phyloP scores from a whole-genome alignment of 75 land plant genomes.

The Pseudotsuga menziesii region DNA sequence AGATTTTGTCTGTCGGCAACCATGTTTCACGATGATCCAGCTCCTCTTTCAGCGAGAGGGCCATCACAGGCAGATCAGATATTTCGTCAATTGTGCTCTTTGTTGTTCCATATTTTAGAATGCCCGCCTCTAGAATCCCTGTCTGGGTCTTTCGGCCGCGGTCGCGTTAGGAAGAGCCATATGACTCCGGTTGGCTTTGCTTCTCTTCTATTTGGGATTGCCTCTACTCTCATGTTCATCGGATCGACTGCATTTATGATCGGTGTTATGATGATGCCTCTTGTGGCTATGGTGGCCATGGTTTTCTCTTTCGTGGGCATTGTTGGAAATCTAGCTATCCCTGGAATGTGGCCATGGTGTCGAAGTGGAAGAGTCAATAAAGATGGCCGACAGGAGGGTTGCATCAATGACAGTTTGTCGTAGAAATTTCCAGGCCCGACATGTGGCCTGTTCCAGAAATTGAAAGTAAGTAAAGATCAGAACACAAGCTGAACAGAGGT shows the following conservation, averaged over 20 bases:
- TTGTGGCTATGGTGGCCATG: constrained; percentile 50
- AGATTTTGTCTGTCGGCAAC: too few relatives aligned
- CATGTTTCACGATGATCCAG: too few relatives aligned
- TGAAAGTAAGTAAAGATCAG: too few relatives aligned
- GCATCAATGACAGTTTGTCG: too few relatives aligned
- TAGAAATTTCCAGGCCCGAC: too few relatives aligned
- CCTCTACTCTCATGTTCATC: constrained; percentile 60
- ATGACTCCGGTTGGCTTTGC: constrained; percentile 54
- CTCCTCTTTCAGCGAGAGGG: too few relatives aligned
- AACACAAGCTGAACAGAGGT: too few relatives aligned
- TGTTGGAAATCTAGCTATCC: constrained; percentile 17
- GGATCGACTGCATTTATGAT: constrained; percentile 70
- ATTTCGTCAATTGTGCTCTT: not conserved
- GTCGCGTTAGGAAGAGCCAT: constrained; percentile 11
- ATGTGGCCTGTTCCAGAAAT: too few relatives aligned
- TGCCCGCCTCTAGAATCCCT: not conserved
- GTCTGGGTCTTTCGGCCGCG: not conserved
- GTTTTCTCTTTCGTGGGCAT: constrained; percentile 43
- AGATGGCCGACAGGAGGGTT: too few relatives aligned
- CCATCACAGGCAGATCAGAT: not conserved
- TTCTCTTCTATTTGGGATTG: constrained; percentile 57
- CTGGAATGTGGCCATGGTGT: constrained; percentile 9
- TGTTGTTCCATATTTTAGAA: not conserved
- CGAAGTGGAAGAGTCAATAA: too few relatives aligned
- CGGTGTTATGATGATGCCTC: constrained; percentile 72